Conservation (phyloP, 495 filamentous ascomycete species). For the Aspergillus coremiiformis region DNA sequence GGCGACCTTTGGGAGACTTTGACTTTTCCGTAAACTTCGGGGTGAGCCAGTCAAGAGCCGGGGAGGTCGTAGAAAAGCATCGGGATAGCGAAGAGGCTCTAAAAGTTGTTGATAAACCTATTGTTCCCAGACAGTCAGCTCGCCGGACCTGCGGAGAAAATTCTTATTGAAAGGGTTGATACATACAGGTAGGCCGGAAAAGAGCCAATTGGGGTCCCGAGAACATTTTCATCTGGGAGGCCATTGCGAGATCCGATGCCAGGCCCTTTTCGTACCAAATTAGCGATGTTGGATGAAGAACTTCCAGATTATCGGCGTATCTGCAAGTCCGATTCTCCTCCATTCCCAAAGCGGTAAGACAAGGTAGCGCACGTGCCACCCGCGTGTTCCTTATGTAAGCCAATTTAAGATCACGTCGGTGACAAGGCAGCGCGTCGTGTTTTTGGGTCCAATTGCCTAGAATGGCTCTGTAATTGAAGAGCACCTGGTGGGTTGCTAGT, state of each 20-base stretch:
- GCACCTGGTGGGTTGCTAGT: not conserved
- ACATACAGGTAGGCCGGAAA: constrained; percentile 32
- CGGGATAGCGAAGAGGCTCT: constrained; percentile 37
- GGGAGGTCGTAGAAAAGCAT: constrained; percentile 67
- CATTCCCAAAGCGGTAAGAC: constrained; percentile 15
- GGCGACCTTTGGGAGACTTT: constrained; percentile 86
- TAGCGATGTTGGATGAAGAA: constrained; percentile 8
- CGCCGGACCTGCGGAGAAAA: not conserved
- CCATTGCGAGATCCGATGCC: constrained; percentile 25
- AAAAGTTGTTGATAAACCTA: constrained; percentile 27
- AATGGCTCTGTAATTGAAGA: not conserved
- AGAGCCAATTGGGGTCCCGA: constrained; percentile 32
- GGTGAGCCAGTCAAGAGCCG: constrained; percentile 65
- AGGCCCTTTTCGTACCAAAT: constrained; percentile 3
- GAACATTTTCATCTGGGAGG: constrained; percentile 32
- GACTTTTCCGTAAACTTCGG: constrained; percentile 66
- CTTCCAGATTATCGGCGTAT: constrained; percentile 25
- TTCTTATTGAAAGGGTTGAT: not conserved
- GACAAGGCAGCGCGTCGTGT: constrained; percentile 29
- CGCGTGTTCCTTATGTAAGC: constrained; percentile 28
- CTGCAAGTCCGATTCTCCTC: constrained; percentile 25
- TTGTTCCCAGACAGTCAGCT: constrained; percentile 17
- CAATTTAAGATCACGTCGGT: constrained; percentile 26
- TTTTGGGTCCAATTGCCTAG: constrained; percentile 5
- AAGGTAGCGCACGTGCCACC: constrained; percentile 23